These are phyloP conservation scores for Leucosporidium creatinivorum DNA, from an alignment of 768 basidiomycete species.

Conservation along the genomic window DNA sequence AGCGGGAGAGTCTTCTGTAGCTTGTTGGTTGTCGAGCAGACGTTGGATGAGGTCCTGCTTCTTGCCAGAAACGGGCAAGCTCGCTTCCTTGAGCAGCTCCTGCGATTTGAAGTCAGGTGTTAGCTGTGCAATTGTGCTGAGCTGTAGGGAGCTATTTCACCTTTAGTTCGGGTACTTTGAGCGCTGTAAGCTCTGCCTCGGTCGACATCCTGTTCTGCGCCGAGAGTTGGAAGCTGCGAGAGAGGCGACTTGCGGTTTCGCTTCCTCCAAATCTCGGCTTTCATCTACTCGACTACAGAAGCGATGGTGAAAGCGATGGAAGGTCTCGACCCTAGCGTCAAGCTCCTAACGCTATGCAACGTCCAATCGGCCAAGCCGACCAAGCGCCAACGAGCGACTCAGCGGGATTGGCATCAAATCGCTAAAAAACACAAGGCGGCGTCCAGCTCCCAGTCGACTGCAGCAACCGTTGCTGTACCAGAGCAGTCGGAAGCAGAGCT, in stretches of 20 bases:
- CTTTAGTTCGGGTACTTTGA: slow-evolving; percentile 25
- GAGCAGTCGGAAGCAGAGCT: background rate
- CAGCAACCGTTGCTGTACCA: background rate
- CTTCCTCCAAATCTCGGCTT: too few species aligned
- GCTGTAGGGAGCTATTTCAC: background rate
- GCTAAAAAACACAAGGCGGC: slow-evolving; percentile 12
- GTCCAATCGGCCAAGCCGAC: slow-evolving; percentile 23
- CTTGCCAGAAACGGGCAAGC: slow-evolving; percentile 15
- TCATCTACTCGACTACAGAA: too few species aligned
- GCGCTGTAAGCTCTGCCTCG: background rate
- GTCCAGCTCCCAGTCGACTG: background rate
- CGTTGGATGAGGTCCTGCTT: slow-evolving; percentile 27
- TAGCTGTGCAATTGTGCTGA: background rate
- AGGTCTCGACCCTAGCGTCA: background rate
- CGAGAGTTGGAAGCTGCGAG: too few species aligned
- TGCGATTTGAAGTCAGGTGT: background rate
- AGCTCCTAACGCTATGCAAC: slow-evolving; percentile 26
- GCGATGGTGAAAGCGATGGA: too few species aligned
- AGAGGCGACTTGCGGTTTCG: too few species aligned
- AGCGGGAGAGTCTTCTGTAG: too few species aligned
- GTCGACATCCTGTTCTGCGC: too few species aligned
- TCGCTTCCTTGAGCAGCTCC: slow-evolving; percentile 15
- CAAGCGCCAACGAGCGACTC: slow-evolving; percentile 10
- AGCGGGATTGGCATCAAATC: slow-evolving; percentile 26
- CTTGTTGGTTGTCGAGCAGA: slow-evolving; percentile 2